These are phyloP conservation scores for Tricladium varicosporioides DNA, from an alignment of 2,329 filamentous ascomycete genomes.

Conservation along the genomic window DNA sequence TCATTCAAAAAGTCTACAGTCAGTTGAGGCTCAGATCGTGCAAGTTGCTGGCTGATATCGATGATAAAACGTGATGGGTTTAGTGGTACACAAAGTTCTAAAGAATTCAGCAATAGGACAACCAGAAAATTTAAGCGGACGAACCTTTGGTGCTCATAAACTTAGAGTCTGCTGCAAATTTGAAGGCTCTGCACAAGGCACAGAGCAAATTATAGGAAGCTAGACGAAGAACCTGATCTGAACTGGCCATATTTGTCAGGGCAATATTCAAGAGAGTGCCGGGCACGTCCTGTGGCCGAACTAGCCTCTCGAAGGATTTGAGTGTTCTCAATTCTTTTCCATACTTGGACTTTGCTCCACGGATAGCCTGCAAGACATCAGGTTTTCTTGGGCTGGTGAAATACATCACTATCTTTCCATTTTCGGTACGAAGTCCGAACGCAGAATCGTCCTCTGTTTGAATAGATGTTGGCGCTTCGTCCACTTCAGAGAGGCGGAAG, in stretches of 20 bases:
- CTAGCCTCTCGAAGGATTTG: conserved; percentile 63
- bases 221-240: conserved; percentile 57
- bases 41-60: conserved; percentile 62
- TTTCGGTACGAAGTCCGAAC: conserved; percentile 66
- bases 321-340: conserved; percentile 59
- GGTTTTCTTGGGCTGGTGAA: conserved; percentile 65
- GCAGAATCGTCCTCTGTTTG: conserved; percentile 65
- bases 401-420: conserved; percentile 69
- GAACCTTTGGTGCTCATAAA: conserved; percentile 61
- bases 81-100: conserved; percentile 61
- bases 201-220: conserved; percentile 67
- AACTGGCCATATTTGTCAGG: conserved; percentile 63
- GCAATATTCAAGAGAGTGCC: conserved; percentile 67
- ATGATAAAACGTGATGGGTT: conserved; percentile 64
- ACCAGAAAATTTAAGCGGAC: conserved; percentile 12
- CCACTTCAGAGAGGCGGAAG: conserved; percentile 65
- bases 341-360: conserved; percentile 61
- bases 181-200: conserved; percentile 65
- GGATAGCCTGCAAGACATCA: conserved; percentile 63
- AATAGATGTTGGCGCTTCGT: conserved; percentile 63
- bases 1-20: conserved; percentile 70
- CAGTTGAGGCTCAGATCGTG: conserved; percentile 62
- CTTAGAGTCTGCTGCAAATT: conserved; percentile 60
- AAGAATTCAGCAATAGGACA: conserved; percentile 9
- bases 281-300: conserved; percentile 68